Evolutionary conservation across 1,284 basidiomycete species (phyloP).

Genomic region (Anthracocystis setariae): DNA sequence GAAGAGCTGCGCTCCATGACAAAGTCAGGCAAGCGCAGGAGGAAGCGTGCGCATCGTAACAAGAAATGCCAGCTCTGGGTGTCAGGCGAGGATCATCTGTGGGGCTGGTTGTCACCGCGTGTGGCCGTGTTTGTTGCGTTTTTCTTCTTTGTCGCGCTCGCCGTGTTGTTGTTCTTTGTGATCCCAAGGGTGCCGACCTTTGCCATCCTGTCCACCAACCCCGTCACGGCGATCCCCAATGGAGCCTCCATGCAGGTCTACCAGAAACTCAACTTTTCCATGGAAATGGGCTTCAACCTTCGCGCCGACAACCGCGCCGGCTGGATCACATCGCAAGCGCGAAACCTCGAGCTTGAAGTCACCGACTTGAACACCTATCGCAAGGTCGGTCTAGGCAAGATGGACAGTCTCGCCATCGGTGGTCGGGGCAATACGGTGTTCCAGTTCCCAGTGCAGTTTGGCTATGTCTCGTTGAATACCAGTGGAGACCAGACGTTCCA

Average conservation of each 20-base stretch:
- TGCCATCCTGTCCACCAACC: constrained; percentile 47
- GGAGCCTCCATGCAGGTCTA: constrained; percentile 51
- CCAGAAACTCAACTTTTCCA: constrained; percentile 50
- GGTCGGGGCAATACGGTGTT: constrained; percentile 41
- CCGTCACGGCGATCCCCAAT: constrained; percentile 53
- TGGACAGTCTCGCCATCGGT: constrained; percentile 27
- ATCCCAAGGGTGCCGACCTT: constrained; percentile 61
- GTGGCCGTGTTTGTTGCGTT: constrained; percentile 56
- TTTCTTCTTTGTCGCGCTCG: constrained; percentile 33
- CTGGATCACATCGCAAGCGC: constrained; percentile 44
- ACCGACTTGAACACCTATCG: constrained; percentile 41
- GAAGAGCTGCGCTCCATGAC: constrained; percentile 56
- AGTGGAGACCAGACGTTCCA: constrained; percentile 56
- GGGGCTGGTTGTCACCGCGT: constrained; percentile 52
- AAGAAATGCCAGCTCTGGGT: constrained; percentile 44
- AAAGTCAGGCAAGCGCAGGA: constrained; percentile 24
- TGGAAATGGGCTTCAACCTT: constrained; percentile 59
- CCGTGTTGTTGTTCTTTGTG: constrained; percentile 56
- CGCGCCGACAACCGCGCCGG: constrained; percentile 49
- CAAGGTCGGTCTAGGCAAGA: constrained; percentile 45
- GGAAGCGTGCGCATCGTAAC: constrained; percentile 32
- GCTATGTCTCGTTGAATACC: constrained; percentile 48
- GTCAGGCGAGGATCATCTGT: constrained; percentile 48
- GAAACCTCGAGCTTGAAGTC: constrained; percentile 42
- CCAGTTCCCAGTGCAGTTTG: constrained; percentile 52